Base-by-base conservation (phyloP, 2,329 filamentous ascomycete genomes). In the Botrytis cinerea region DNA sequence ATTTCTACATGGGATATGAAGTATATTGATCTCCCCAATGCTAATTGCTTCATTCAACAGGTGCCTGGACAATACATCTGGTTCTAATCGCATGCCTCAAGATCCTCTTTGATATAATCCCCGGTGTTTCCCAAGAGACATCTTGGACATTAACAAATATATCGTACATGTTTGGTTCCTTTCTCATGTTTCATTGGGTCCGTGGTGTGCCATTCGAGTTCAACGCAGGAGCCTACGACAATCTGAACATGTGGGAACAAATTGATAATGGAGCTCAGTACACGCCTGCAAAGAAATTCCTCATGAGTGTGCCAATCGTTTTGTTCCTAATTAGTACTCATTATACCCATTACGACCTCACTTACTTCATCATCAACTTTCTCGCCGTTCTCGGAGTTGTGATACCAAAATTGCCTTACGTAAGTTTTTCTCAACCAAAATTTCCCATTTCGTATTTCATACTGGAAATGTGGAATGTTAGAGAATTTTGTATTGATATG, bases 231-330 rank as follows among this genome's bases (percentile, higher is more conserved):
- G 96, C 96, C 79, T 99, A 98, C 84, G 96, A 99, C 87, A 98
- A 99, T 83, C 88, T 99, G 81, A 99, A 98, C 86, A 98, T 99
- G 96, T 99, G 96, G 96, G 96, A 99, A 86, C 96, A 99, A 85
- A 99, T 99, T 83, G 96, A 99, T 86, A 97, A 98, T 80, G 96
- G 96, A 64, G 96, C 96, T 79, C 96, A 99, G 83, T 99, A 98
- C 85, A 99, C 96, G 0, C 96, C 96, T 6, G 93, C 96, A 77
- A 99, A 99, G 87, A 99, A 99, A 84, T 99, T 99, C 81, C 87
- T 99, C 74, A 90, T 98, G 79, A 94, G 92, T 80, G 95, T 98
- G 48, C 96, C 96, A 57, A 97, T 99, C 79, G 88, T 95, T 76
- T 88, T 99, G 76, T 99, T 99, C 83, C 88, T 99, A 73, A 87